A percentile compares a stretch with the other conserved stretches of the same genome.
These are phyloP conservation scores for Oryza australiensis DNA, from an alignment of 176 grass and related monocot genomes.

Conservation along the genomic window DNA sequence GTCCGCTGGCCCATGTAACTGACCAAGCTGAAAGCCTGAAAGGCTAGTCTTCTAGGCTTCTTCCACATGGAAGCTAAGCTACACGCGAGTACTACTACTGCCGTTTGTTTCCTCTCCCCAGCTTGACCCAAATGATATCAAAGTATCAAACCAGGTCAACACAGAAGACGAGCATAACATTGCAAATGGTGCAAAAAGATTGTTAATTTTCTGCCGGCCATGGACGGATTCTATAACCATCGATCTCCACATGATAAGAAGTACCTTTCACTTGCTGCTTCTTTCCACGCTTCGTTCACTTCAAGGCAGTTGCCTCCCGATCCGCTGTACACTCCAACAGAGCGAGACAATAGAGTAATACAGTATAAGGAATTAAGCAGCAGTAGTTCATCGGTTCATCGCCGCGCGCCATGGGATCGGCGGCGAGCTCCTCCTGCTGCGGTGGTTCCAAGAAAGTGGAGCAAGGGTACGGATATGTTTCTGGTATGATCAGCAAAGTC, in stretches of 20 bases:
- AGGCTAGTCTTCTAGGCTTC: neutral
- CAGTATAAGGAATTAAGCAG: neutral
- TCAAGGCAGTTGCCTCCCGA: neutral
- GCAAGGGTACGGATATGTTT: slow-evolving; percentile 25
- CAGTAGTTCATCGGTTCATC: neutral
- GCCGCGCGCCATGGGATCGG: slow-evolving; percentile 43
- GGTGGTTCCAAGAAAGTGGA: slow-evolving; percentile 46
- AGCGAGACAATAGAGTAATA: neutral
- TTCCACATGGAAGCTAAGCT: slow-evolving; percentile 12
- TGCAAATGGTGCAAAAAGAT: slow-evolving; percentile 27
- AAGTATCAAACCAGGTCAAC: slow-evolving; percentile 12
- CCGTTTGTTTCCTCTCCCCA: neutral
- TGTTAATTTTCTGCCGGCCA: slow-evolving; percentile 25
- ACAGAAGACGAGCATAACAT: neutral
- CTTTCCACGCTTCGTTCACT: slow-evolving; percentile 4
- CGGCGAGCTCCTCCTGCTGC: slow-evolving; percentile 59
- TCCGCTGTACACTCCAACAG: neutral
- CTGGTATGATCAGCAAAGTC: neutral
- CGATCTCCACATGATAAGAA: neutral
- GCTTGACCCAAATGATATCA: neutral
- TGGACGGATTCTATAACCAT: neutral
- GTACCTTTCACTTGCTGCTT: neutral
- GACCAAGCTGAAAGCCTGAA: neutral
- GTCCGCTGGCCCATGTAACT: neutral
- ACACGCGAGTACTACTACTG: neutral